These are phyloP conservation scores for Ophiocordyceps camponoti-leonardi DNA, from an alignment of 2,329 filamentous ascomycete genomes.

Conservation along the genomic window DNA sequence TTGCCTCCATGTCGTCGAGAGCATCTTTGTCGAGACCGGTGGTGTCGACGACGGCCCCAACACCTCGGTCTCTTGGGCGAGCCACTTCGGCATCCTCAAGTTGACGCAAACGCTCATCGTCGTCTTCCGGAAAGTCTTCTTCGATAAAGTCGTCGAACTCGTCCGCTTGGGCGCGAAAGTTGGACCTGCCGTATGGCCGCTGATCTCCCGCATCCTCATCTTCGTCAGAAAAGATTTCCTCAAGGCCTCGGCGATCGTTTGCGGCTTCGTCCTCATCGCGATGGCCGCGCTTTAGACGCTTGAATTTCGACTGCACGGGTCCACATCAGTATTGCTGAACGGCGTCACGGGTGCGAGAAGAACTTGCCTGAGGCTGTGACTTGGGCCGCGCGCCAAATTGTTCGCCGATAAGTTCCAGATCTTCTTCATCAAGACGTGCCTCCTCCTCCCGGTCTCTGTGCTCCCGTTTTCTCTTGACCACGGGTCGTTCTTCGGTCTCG, in stretches of 20 bases:
- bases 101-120: conserved; percentile 57
- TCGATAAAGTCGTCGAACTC: conserved; percentile 96
- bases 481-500: conserved; percentile 34
- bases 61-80: conserved; percentile 55
- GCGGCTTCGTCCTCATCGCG: conserved; percentile 53
- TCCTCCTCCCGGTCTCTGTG: conserved; percentile 63
- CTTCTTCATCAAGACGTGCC: conserved; percentile 85
- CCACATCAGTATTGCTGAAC: conserved; percentile 5
- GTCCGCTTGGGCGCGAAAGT: conserved; percentile 46
- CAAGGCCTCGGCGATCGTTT: conserved; percentile 53
- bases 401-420: conserved; percentile 86
- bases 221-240: conserved; percentile 91
- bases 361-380: conserved; percentile 48
- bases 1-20: conserved; percentile 87
- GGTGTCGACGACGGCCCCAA: conserved; percentile 56
- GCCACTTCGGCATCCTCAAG: conserved; percentile 81
- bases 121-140: conserved; percentile 81
- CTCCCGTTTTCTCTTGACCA: conserved; percentile 57
- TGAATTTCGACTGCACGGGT: conserved; percentile 64
- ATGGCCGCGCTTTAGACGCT: conserved; percentile 86
- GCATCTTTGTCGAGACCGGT: conserved; percentile 81
- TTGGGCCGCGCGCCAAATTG: conserved; percentile 48
- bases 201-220: conserved; percentile 56
- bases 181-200: conserved; percentile 30
- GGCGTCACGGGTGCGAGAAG: not conserved